A percentile compares a stretch with the other conserved stretches of the same genome.
These are phyloP conservation scores for Heimioporus sp. DNA, from an alignment of 768 basidiomycete genomes.

Conservation along the genomic window DNA sequence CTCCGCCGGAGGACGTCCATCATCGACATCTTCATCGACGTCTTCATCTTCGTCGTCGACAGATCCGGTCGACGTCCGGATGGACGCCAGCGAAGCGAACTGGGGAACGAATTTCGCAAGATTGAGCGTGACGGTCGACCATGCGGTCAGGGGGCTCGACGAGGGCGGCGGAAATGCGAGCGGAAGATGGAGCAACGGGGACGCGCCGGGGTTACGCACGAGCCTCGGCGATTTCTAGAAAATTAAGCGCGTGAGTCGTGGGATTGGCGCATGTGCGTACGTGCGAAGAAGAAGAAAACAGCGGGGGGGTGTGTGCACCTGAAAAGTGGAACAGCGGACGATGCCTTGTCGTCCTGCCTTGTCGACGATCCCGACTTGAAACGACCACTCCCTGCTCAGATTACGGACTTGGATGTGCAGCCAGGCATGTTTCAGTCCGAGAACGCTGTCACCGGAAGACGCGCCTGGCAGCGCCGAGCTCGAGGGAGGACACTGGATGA, in stretches of 20 bases:
- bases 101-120: constrained; percentile 58
- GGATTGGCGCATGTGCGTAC: not conserved
- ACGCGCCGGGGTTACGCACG: constrained; percentile 35
- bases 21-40: not conserved
- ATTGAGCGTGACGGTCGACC: constrained; percentile 64
- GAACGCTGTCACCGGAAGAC: constrained; percentile 22
- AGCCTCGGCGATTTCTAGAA: constrained; percentile 55
- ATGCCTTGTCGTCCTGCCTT: constrained; percentile 54
- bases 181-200: constrained; percentile 69
- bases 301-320: constrained; percentile 44
- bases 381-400: constrained; percentile 65
- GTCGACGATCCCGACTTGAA: constrained; percentile 76
- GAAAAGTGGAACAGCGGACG: constrained; percentile 74
- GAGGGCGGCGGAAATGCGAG: constrained; percentile 58
- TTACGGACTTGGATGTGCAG: constrained; percentile 73
- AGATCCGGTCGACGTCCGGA: constrained; percentile 19
- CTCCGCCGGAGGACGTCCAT: constrained; percentile 22
- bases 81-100: constrained; percentile 51
- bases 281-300: not conserved
- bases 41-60: not conserved
- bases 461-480: constrained; percentile 11
- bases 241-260: constrained; percentile 6
- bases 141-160: constrained; percentile 60
- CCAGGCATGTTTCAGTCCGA: constrained; percentile 71
- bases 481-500: constrained; percentile 61